A percentile compares a stretch with the other conserved stretches of the same genome.
Conservation (phyloP, 257 asterid species). For the Capsicum baccatum region DNA sequence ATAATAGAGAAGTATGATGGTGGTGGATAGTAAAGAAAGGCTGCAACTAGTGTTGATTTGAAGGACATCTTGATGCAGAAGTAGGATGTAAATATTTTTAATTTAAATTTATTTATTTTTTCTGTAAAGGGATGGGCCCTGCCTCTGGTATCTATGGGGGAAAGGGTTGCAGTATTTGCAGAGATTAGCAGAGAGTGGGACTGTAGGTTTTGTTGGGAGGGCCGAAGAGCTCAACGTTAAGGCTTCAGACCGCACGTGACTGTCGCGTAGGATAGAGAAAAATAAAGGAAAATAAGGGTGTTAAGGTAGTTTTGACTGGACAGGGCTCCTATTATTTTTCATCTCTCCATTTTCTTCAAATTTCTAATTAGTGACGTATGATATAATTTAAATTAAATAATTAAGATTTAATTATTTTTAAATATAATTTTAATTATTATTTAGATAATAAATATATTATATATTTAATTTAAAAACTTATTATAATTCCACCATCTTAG, state of each 20-base stretch:
- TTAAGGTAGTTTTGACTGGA: background rate
- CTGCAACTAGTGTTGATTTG: slow-evolving; percentile 32
- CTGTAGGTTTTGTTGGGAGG: slow-evolving; percentile 34
- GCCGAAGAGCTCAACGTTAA: slow-evolving; percentile 45
- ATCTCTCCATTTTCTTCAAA: too few relatives aligned
- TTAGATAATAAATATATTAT: too few relatives aligned
- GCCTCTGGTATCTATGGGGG: slow-evolving; percentile 9
- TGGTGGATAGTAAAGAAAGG: slow-evolving; percentile 36
- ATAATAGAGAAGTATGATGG: slow-evolving; percentile 17
- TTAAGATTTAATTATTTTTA: too few relatives aligned
- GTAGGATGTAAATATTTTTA: background rate
- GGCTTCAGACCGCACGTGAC: slow-evolving; percentile 62
- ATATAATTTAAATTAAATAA: too few relatives aligned
- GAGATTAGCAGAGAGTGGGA: slow-evolving; percentile 31
- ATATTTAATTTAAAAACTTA: too few relatives aligned
- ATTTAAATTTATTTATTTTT: background rate
- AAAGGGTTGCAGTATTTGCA: slow-evolving; percentile 51
- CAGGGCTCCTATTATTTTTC: too few relatives aligned
- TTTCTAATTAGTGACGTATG: too few relatives aligned
- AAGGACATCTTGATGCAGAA: slow-evolving; percentile 21
- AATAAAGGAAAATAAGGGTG: background rate
- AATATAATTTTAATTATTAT: too few relatives aligned
- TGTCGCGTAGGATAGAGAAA: slow-evolving; percentile 44
- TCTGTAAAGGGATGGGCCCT: background rate
- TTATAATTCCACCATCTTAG: too few relatives aligned